Evolutionary conservation across 2,329 filamentous ascomycete genomes (phyloP).

Genomic region (Ophiocordyceps sinensis): DNA sequence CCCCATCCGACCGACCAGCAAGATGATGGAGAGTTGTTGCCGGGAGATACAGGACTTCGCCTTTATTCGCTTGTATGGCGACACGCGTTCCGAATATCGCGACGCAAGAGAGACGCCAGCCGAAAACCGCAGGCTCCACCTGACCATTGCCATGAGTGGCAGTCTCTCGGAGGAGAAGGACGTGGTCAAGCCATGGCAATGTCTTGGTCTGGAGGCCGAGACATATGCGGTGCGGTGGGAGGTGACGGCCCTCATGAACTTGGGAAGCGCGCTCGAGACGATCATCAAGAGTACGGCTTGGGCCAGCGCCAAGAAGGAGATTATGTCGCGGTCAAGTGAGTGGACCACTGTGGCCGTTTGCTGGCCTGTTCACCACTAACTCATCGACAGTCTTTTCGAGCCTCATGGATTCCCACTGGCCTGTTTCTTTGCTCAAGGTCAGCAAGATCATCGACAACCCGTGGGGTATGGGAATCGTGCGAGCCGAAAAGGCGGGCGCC

Average conservation of each 20-base stretch:
- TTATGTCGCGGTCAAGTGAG: conserved; percentile 32
- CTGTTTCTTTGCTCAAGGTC: conserved; percentile 47
- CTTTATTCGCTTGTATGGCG: conserved; percentile 58
- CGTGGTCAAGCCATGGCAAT: conserved; percentile 57
- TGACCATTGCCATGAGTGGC: conserved; percentile 73
- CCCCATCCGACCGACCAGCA: conserved; percentile 64
- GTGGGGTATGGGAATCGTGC: conserved; percentile 61
- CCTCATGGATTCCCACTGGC: conserved; percentile 47
- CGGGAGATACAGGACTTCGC: conserved; percentile 81
- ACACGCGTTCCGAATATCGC: conserved; percentile 20
- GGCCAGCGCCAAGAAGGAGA: conserved; percentile 46
- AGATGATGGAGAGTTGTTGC: conserved; percentile 80
- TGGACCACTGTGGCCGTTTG: neutral
- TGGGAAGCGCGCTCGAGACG: conserved; percentile 64
- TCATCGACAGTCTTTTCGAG: conserved; percentile 32
- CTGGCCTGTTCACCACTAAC: conserved; percentile 4
- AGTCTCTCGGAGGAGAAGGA: conserved; percentile 66
- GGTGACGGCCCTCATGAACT: conserved; percentile 56
- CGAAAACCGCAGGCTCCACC: conserved; percentile 53
- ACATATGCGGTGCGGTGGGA: conserved; percentile 79
- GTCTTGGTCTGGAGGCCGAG: conserved; percentile 59
- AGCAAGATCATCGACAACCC: conserved; percentile 70
- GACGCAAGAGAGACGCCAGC: conserved; percentile 37
- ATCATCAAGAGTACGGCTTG: conserved; percentile 74
- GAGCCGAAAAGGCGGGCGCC: conserved; percentile 57